Evolutionary conservation across 2,329 filamentous ascomycete genomes (phyloP).

Genomic region (Aspergillus ochraceus): DNA sequence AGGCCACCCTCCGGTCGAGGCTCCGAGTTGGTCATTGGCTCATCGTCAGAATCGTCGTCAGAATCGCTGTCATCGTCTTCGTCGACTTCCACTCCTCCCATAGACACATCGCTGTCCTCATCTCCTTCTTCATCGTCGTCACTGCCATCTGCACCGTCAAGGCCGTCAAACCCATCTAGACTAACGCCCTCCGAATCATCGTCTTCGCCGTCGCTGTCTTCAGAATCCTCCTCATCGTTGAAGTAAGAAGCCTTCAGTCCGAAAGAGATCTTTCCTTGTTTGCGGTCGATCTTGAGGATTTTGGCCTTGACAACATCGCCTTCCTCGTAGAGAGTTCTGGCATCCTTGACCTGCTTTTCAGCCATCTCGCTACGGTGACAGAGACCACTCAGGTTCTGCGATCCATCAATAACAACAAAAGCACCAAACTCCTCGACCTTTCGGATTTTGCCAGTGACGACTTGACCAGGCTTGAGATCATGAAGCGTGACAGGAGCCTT

Average conservation of each 20-base stretch:
- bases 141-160: slow-evolving; percentile 35
- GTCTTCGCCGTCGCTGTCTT: slow-evolving; percentile 49
- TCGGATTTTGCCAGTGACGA: slow-evolving; percentile 84
- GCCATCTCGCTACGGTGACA: slow-evolving; percentile 94
- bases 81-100: slow-evolving; percentile 49
- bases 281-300: slow-evolving; percentile 72
- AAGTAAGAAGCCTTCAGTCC: slow-evolving; percentile 94
- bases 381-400: slow-evolving; percentile 84
- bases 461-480: slow-evolving; percentile 76
- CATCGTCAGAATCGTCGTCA: slow-evolving; percentile 45
- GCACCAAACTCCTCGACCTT: slow-evolving; percentile 95
- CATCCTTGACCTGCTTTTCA: slow-evolving; percentile 76
- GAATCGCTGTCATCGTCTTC: slow-evolving; percentile 46
- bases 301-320: slow-evolving; percentile 93
- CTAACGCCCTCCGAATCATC: slow-evolving; percentile 37
- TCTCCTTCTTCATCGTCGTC: slow-evolving; percentile 15
- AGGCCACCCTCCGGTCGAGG: slow-evolving; percentile 51
- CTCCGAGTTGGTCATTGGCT: slow-evolving; percentile 39
- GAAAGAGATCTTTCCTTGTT: slow-evolving; percentile 79
- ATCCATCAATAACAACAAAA: slow-evolving; percentile 87
- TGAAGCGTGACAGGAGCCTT: slow-evolving; percentile 69
- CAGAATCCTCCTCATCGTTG: slow-evolving; percentile 50
- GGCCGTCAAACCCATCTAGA: slow-evolving; percentile 31
- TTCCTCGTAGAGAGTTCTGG: slow-evolving; percentile 84
- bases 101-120: slow-evolving; percentile 33